Conservation (phyloP, 2,329 filamentous ascomycete genomes). For the Penicillium sp. region DNA sequence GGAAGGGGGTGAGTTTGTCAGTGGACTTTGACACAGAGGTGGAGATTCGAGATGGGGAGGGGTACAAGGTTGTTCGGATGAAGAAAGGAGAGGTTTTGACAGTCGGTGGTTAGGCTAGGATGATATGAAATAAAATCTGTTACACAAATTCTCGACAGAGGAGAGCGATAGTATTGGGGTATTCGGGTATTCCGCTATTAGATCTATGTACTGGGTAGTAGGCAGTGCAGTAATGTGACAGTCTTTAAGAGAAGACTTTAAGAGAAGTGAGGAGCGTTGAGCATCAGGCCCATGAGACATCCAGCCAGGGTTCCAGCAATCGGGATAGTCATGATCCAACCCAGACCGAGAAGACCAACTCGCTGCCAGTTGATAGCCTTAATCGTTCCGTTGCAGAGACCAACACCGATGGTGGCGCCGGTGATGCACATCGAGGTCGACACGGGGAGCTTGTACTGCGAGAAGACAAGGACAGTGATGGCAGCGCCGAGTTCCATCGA, state of each 20-base stretch:
- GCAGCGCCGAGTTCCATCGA: conserved; percentile 83
- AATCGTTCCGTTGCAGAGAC: conserved; percentile 73
- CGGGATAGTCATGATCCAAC: conserved; percentile 70
- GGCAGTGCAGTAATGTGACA: not conserved
- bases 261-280: conserved; percentile 66
- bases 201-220: not conserved
- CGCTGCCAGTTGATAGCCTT: conserved; percentile 79
- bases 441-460: conserved; percentile 74
- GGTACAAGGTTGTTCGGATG: not conserved
- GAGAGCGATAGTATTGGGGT: not conserved
- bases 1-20: conserved; percentile 2
- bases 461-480: conserved; percentile 76
- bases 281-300: conserved; percentile 56
- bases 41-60: not conserved
- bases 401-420: conserved; percentile 77
- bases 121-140: not conserved
- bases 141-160: no score
- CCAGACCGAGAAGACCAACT: conserved; percentile 68
- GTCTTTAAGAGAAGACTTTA: not conserved
- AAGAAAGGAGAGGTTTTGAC: not conserved
- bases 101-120: not conserved
- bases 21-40: conserved; percentile 21
- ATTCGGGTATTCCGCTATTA: not conserved
- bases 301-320: conserved; percentile 64
- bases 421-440: conserved; percentile 82